A percentile compares a stretch with the other conserved stretches of the same genome.
These are phyloP conservation scores for Suillus clintonianus DNA, from an alignment of 768 basidiomycete species.

Conservation along the genomic window DNA sequence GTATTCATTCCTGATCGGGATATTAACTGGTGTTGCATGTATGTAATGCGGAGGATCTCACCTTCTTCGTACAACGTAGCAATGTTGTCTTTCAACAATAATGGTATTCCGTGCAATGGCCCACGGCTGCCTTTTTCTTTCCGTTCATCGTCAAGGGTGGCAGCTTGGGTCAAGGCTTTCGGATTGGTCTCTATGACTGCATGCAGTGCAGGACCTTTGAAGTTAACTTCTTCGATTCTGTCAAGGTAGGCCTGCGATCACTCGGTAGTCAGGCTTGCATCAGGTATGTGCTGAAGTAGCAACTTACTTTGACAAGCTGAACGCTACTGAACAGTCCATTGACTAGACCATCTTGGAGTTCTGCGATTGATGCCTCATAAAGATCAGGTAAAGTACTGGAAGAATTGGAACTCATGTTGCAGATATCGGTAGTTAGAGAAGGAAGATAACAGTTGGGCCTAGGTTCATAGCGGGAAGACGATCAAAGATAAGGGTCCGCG, in stretches of 20 bases:
- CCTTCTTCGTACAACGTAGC: slow-evolving; percentile 25
- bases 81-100: slow-evolving; percentile 29
- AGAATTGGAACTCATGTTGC: neutral
- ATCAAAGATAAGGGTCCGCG: neutral
- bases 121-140: slow-evolving; percentile 18
- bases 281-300: neutral
- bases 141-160: slow-evolving; percentile 29
- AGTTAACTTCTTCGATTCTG: slow-evolving; percentile 41
- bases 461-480: neutral
- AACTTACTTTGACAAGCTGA: slow-evolving; percentile 34
- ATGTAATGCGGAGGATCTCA: neutral
- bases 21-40: neutral
- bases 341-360: slow-evolving; percentile 35
- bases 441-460: neutral
- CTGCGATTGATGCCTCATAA: slow-evolving; percentile 36
- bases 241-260: slow-evolving; percentile 34
- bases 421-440: neutral
- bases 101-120: slow-evolving; percentile 34
- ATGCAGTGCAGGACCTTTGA: slow-evolving; percentile 29
- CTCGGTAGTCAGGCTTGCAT: neutral
- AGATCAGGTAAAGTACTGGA: slow-evolving; percentile 32
- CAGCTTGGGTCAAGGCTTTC: slow-evolving; percentile 30
- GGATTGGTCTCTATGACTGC: slow-evolving; percentile 39
- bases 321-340: slow-evolving; percentile 35
- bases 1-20: slow-evolving; percentile 32